phyloP scores from a whole-genome alignment of 768 basidiomycete species.

The Megacollybia marginata region DNA sequence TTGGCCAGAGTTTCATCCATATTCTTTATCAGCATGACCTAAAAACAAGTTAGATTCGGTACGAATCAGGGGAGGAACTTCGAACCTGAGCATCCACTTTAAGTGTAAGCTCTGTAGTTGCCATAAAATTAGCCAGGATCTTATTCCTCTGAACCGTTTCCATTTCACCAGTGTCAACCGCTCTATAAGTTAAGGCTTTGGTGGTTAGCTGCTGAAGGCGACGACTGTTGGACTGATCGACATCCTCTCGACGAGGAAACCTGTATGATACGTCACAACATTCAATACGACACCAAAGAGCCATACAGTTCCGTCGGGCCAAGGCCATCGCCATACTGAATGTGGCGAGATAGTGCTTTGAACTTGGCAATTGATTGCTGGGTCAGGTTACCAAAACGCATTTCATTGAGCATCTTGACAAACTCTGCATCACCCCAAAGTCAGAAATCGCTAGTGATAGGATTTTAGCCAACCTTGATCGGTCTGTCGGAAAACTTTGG shows the following conservation, averaged over 20 bases:
- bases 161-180: constrained; percentile 60
- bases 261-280: constrained; percentile 29
- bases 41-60: constrained; percentile 22
- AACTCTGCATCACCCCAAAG: constrained; percentile 48
- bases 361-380: constrained; percentile 63
- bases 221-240: constrained; percentile 71
- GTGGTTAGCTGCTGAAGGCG: constrained; percentile 64
- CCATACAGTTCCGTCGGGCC: constrained; percentile 86
- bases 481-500: constrained; percentile 91
- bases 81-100: constrained; percentile 70
- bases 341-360: constrained; percentile 57
- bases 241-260: constrained; percentile 88
- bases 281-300: not conserved
- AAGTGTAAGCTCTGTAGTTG: constrained; percentile 58
- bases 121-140: constrained; percentile 88
- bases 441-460: too few species aligned
- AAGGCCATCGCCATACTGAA: constrained; percentile 73
- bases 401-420: constrained; percentile 95
- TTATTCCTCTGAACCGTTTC: constrained; percentile 60
- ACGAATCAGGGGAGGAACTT: not conserved
- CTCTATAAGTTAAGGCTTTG: constrained; percentile 35
- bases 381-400: constrained; percentile 82
- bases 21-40: constrained; percentile 96
- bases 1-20: constrained; percentile 87
- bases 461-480: constrained; percentile 60